Conservation (phyloP, 2,329 filamentous ascomycete species). For the Hymenoscyphus infarciens region DNA sequence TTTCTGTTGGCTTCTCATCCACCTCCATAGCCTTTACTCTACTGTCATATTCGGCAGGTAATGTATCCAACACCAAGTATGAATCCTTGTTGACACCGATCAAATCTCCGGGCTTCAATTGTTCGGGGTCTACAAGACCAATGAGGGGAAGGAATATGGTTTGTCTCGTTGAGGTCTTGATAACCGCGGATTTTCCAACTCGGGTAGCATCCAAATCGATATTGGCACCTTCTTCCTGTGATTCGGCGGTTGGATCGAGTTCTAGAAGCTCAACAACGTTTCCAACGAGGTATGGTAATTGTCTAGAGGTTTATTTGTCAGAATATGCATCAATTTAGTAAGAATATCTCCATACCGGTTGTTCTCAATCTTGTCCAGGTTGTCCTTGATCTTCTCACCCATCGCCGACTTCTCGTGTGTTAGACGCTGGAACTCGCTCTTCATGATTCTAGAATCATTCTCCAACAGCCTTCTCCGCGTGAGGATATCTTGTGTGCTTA, state of each 20-base stretch:
- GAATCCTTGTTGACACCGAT: constrained; percentile 99
- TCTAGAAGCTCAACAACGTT: constrained; percentile 98
- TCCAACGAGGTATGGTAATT: constrained; percentile 96
- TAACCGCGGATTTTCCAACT: constrained; percentile 96
- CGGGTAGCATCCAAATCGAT: constrained; percentile 96
- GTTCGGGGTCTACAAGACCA: constrained; percentile 91
- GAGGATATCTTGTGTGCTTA: constrained; percentile 91
- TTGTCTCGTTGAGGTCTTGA: constrained; percentile 97
- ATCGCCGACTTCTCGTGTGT: constrained; percentile 94
- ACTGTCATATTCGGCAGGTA: constrained; percentile 97
- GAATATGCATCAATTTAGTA: background rate
- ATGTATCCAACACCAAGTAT: constrained; percentile 92
- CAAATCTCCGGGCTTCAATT: constrained; percentile 90
- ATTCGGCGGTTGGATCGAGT: constrained; percentile 92
- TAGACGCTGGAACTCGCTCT: constrained; percentile 90
- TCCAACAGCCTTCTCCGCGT: constrained; percentile 88
- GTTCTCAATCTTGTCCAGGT: constrained; percentile 97
- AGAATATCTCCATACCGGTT: constrained; percentile 65
- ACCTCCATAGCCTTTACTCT: constrained; percentile 99
- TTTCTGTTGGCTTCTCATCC: constrained; percentile 98
- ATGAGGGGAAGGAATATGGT: constrained; percentile 98
- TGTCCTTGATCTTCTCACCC: constrained; percentile 99
- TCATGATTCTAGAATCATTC: constrained; percentile 98
- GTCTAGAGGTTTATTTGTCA: constrained; percentile 49
- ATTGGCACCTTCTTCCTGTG: constrained; percentile 95